Conservation (phyloP, 805 yeast species). For the Saccharomycopsis fibuligera region DNA sequence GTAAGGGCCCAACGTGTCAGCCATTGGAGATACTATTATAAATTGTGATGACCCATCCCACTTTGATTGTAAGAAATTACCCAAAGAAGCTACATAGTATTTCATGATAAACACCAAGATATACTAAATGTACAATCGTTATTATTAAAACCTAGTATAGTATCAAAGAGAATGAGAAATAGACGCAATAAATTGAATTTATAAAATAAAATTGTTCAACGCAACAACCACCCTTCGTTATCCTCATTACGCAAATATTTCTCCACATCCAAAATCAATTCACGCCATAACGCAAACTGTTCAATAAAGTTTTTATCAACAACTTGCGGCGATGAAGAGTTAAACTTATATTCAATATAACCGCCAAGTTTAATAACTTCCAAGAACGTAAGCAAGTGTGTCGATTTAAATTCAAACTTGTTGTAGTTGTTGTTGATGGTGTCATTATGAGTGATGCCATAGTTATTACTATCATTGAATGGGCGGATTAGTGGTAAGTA, state of each 20-base stretch:
- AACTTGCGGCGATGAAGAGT: background rate
- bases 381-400: slow-evolving; percentile 4
- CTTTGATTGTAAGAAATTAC: too few species aligned
- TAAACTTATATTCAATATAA: slow-evolving; percentile 10
- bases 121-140: too few species aligned
- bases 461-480: slow-evolving; percentile 23
- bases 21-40: too few species aligned
- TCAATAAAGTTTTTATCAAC: background rate
- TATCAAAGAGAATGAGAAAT: too few species aligned
- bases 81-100: too few species aligned
- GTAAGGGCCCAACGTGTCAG: too few species aligned
- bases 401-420: slow-evolving; percentile 8
- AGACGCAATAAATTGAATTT: too few species aligned
- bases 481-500: slow-evolving; percentile 27
- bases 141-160: too few species aligned
- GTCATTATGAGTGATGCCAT: slow-evolving; percentile 17
- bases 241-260: slow-evolving; percentile 13
- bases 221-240: slow-evolving; percentile 18
- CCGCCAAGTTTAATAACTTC: slow-evolving; percentile 9
- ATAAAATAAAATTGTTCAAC: too few species aligned
- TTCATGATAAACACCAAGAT: too few species aligned
- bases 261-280: slow-evolving; percentile 7
- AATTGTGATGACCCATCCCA: too few species aligned
- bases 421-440: slow-evolving; percentile 16
- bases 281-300: slow-evolving; percentile 8